Base-by-base conservation (phyloP, 1,139 yeast genomes). In the Zygosaccharomyces sapae region DNA sequence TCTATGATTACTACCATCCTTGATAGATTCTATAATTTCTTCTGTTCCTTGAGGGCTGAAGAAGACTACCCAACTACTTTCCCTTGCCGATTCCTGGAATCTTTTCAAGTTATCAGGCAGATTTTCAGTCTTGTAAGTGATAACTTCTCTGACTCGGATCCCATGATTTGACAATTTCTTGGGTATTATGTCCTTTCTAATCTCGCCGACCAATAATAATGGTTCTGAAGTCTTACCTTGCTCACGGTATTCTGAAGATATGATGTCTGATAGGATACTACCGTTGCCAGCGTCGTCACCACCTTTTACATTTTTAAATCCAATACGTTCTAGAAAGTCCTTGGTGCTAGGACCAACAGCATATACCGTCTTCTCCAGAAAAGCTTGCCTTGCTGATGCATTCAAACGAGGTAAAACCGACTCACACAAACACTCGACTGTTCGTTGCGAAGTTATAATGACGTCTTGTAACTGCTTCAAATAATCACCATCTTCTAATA, bases 321-420 rank as follows among this genome's bases (percentile, higher is more conserved):
- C 96, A 27, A 80, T 68, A 4, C 72, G 70, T 3, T 63, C 55
- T 13, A 90, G 67, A n/a, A 84, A 80, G 18, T 71, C 70, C 20
- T 75, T 76, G 0, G 97, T 90, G 0, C 96, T 92, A 0, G 96
- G 96, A 0, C 97, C 97, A 5, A 92, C 97, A 0, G 97, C 88
- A 59, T 83, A 92, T 0, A 83, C 83, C 0, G 82, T 76, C 56
- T 79, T 80, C 1, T 56, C 46, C 9, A 76, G 67, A 2, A 80
- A 69, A 4, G 35, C 44, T 0, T 57, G 33, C 42, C 56, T 54
- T 9, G 56, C 41, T 4, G 42, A 40, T 0, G 40, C 42, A 8
- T 55, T 24, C 34, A 54, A 38, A 7, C 65, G 38, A 34, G 64
- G 57, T 2, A 67, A 38, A 34, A 78, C 66, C 39, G 77, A 77